Evolutionary conservation across 2,329 filamentous ascomycete genomes (phyloP), one percentile per base, ranked within the genome.

Genomic region (Colletotrichum costaricense): DNA sequence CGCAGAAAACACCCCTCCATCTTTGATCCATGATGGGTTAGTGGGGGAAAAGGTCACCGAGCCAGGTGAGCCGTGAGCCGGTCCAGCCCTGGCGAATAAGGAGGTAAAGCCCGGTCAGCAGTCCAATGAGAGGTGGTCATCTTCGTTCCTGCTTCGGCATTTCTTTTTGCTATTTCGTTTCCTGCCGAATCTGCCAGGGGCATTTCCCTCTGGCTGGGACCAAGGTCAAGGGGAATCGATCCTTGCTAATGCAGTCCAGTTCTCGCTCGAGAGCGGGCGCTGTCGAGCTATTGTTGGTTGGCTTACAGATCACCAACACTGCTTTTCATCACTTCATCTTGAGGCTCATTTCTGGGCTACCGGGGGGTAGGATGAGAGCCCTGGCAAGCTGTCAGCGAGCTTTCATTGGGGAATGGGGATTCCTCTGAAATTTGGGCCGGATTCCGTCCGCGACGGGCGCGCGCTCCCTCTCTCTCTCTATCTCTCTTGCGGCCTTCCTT

Each of bases 181-280:
- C 22, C 64, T 68, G 24, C 49, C 63, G 49, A 63, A 68, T 63
- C 57, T 68, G 69, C 56, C 69, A 68, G 69, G 57, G 58, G 54
- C 28, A 55, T 24, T 28, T 26, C 38, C 65, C 35, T 49, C 57
- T 28, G 28, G 57, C n/a, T 54, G 69, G 64, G 57, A 72, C 30
- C 22, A 38, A 24, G 38, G 42, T 24, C 22, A 63, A 33, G n/a
- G 30, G 12, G 46, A 12, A 30, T 16, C 24, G 22, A 33, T 22
- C 52, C 35, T 49, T 16, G 56, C 26, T 54, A 56, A 55, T 28
- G n/a, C 62, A 22, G 35, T 22, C 11, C 46, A 42, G 19, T 49
- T 19, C 42, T 49, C 16, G 62, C 42, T 55, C 22, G 30, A 64
- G 26, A 33, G 56, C 56, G 28, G 49, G 28, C 19, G 49, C 26